Base-by-base conservation (phyloP, 106 monocot genomes). In the Platanthera guangdongensis region DNA sequence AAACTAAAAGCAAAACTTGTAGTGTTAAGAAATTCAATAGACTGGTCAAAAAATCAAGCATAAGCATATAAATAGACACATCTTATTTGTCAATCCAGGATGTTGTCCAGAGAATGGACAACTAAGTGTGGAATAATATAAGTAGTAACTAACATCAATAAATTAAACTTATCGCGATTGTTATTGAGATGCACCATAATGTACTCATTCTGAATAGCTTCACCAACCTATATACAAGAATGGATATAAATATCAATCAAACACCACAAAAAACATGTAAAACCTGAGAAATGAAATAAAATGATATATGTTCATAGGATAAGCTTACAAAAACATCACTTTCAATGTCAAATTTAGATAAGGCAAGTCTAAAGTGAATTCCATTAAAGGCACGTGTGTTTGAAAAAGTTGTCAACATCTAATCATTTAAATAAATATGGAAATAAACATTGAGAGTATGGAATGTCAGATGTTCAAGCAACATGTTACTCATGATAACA, bases 131-230 rank as follows among this genome's bases (percentile, higher is more conserved):
- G 50, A 5, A 50, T 47, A 50, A 19, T 18, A 4, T 12, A 52
- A 64, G 71, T 50, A 49, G 50, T 9, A 75, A 83, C 93, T 83
- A 65, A 96, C 93, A 97, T 89, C 21, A 97, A 83, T 46, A 97
- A 67, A 81, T 97, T 97, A 78, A 94, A 97, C 77, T 97, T 97
- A 71, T 97, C 97, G 73, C 89, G 83, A 72, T 93, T 89, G 77
- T 65, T 86, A 12, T 55, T 72, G 74, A 97, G 91, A 82, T 97
- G 97, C 72, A 97, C 97, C 70, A 94, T 83, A 64, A 97, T 82
- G 71, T 80, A 97, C 64, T 91, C 89, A 78, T 84, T 87, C 30
- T 94, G 83, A 82, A 97, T 88, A 79, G 88, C 94, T 79, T 97
- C 91, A 59, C 86, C 97, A 83, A 88, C 86, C 96, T 96, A 83